Conservation (phyloP, 1,284 basidiomycete species). For the Ceratobasidium sp. region DNA sequence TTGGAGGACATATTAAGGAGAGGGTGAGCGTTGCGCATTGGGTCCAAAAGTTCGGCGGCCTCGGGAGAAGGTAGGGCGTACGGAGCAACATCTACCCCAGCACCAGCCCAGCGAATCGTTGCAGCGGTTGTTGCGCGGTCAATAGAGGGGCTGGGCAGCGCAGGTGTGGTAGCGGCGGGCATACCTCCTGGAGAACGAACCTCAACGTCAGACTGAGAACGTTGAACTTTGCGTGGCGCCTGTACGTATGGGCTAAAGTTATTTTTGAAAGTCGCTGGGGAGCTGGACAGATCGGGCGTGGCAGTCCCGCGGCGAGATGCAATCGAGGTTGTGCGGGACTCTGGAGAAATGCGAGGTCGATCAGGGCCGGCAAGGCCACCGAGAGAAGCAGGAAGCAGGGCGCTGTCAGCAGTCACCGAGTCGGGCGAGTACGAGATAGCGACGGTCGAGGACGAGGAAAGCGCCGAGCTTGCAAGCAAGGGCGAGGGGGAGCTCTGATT, state of each 20-base stretch:
- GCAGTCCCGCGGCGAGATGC: slow-evolving; percentile 43
- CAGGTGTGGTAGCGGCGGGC: not conserved
- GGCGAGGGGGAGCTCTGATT: slow-evolving; percentile 25
- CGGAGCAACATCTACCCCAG: slow-evolving; percentile 60
- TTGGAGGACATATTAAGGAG: not conserved
- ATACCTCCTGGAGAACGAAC: slow-evolving; percentile 48
- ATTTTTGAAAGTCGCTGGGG: slow-evolving; percentile 47
- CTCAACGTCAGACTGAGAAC: slow-evolving; percentile 52
- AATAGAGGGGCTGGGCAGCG: slow-evolving; percentile 41
- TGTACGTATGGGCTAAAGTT: slow-evolving; percentile 52
- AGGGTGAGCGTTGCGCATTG: slow-evolving; percentile 65
- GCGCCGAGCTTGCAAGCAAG: slow-evolving; percentile 43
- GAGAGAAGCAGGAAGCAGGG: not conserved
- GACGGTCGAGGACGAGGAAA: slow-evolving; percentile 47
- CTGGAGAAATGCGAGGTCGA: slow-evolving; percentile 14
- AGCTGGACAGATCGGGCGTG: slow-evolving; percentile 41
- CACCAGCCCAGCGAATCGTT: slow-evolving; percentile 80
- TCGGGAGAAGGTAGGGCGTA: slow-evolving; percentile 87
- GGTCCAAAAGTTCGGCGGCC: slow-evolving; percentile 78
- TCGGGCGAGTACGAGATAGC: slow-evolving; percentile 35
- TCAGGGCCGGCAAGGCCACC: slow-evolving; percentile 33
- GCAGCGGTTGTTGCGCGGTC: slow-evolving; percentile 71
- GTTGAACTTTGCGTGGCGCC: slow-evolving; percentile 52
- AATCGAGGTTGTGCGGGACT: slow-evolving; percentile 33
- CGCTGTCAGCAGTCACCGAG: slow-evolving; percentile 2